Evolutionary conservation across 176 grass and related monocot genomes (phyloP).

Genomic region (Typha latifolia): DNA sequence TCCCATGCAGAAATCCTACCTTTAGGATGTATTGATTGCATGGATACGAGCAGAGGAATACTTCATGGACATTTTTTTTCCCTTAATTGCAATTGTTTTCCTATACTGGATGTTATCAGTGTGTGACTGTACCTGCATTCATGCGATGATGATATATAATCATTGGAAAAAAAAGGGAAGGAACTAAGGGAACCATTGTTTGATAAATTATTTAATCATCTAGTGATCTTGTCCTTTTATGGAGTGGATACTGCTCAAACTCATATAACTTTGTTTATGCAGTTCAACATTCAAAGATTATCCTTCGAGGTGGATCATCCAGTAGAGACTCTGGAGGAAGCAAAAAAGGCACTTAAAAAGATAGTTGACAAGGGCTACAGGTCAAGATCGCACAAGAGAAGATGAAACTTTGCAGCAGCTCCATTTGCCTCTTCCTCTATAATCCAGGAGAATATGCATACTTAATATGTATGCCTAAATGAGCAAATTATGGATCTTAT

Average conservation of each 20-base stretch:
- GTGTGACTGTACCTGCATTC: no score
- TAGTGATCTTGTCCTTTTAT: not conserved
- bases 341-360: conserved; percentile 78
- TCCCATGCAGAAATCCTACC: no score
- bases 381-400: conserved; percentile 21
- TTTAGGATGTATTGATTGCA: no score
- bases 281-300: conserved; percentile 93
- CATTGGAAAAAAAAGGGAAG: not conserved
- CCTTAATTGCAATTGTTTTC: no score
- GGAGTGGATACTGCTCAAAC: not conserved
- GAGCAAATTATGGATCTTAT: not conserved
- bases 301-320: conserved; percentile 72
- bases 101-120: no score
- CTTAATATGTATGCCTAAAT: not conserved
- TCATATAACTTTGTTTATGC: conserved; percentile 4
- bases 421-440: not conserved
- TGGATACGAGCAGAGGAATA: no score
- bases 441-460: not conserved
- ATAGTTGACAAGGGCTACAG: conserved; percentile 45
- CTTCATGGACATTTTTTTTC: no score
- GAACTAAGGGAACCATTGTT: not conserved
- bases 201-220: not conserved
- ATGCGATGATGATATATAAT: no score
- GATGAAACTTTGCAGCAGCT: conserved; percentile 1
- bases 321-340: conserved; percentile 91